Base-by-base conservation (phyloP, 306 rosid species). In the Trifolium subterraneum region DNA sequence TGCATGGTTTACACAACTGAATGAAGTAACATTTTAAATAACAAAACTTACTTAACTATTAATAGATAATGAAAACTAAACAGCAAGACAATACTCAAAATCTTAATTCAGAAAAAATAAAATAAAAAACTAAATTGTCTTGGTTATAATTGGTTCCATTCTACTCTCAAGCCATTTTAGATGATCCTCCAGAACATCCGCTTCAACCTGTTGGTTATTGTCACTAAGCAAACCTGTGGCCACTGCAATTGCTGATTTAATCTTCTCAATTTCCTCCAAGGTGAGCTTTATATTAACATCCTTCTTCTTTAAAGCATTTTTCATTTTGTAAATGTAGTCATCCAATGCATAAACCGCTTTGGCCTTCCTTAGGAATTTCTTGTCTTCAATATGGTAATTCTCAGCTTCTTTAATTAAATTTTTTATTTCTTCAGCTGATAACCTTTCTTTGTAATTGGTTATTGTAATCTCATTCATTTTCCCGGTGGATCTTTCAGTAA, bases 401-500 rank as follows among this genome's bases (percentile, higher is more conserved):
- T 86, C 64, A 0, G 86, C 87, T 48, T 84, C 90, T 23, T 75
- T 9, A 27, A 84, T 71, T 81, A 84, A 72, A 64, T 76, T 81
- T 55, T 72, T 55, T 7, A 88, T 86, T 61, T 86, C 87, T 13
- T 75, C 75, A 25, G 56, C 42, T 1, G 90, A 80, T 35, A 84
- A 8, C 11, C 84, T 76, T 3, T 70, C 83, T 74, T 78, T 82
- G 22, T 59, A 59, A 27, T 59, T 59, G 4, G 65, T 59, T 27
- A 59, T 59, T 27, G 65, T 59, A 59, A 59, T 27, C 41, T 59
- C 65, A 14, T 59, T 59, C 4, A 5, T 1, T 5, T 25, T 51
- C 1, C 25, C 58, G 2, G 4, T 2, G 1, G 12, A 7, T 0
- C 4, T 13, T 5, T 59, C 9, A 10, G 7, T 15, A 15, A 41